These are phyloP conservation scores for Metschnikowia peoriensis DNA, from an alignment of 805 yeast genomes.

Conservation along the genomic window DNA sequence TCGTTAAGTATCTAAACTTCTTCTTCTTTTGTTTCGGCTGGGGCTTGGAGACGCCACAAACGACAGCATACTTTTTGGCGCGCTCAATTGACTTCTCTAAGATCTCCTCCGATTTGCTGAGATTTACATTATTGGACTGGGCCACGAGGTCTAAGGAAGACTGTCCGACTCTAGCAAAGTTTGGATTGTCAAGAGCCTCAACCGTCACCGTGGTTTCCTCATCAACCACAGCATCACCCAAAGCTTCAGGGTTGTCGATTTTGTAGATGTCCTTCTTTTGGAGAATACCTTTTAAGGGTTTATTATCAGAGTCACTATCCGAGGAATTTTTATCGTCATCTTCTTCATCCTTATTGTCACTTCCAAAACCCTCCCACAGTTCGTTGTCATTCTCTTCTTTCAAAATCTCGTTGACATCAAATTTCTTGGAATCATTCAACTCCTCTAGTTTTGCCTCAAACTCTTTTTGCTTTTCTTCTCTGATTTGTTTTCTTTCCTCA, in stretches of 20 bases:
- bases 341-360: slow-evolving; percentile 10
- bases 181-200: slow-evolving; percentile 54
- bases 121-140: slow-evolving; percentile 66
- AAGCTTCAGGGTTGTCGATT: slow-evolving; percentile 24
- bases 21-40: slow-evolving; percentile 34
- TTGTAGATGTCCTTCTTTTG: slow-evolving; percentile 31
- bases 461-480: slow-evolving; percentile 69
- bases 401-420: slow-evolving; percentile 16
- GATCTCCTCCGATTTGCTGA: slow-evolving; percentile 64
- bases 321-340: neutral
- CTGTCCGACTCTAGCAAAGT: slow-evolving; percentile 29
- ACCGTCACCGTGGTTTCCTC: slow-evolving; percentile 52
- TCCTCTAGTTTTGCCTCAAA: slow-evolving; percentile 62
- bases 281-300: slow-evolving; percentile 18
- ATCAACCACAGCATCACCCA: slow-evolving; percentile 40
- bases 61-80: slow-evolving; percentile 80
- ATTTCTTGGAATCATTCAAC: slow-evolving; percentile 46
- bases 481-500: slow-evolving; percentile 68
- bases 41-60: slow-evolving; percentile 51
- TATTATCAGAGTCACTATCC: slow-evolving; percentile 9
- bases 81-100: slow-evolving; percentile 70
- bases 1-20: slow-evolving; percentile 85
- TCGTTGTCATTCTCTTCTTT: slow-evolving; percentile 15
- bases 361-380: slow-evolving; percentile 45
- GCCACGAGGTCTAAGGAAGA: slow-evolving; percentile 46